Evolutionary conservation across 108 stramenopile genomes (phyloP).

Genomic region (Mayamaea pseudoterrestris): DNA sequence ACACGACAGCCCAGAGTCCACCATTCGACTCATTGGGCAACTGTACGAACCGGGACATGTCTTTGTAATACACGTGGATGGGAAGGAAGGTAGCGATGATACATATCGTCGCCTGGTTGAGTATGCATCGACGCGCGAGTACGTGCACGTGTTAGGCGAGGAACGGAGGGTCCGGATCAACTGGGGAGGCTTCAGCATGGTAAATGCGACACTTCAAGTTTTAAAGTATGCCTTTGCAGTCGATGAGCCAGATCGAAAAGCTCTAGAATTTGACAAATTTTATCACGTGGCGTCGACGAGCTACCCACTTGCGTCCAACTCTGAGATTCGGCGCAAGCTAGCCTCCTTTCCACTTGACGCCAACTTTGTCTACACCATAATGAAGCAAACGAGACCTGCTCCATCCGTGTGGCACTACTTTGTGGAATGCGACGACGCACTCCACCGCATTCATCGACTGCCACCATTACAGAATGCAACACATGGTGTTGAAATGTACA

Average conservation of each 20-base stretch:
- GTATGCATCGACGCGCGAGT: conserved; percentile 37
- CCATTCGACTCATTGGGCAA: conserved; percentile 73
- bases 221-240: conserved; percentile 37
- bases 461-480: conserved; percentile 36
- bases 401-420: conserved; percentile 81
- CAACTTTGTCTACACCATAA: conserved; percentile 68
- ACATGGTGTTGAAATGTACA: conserved; percentile 66
- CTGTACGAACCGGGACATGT: conserved; percentile 42
- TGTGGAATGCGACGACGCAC: conserved; percentile 89
- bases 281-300: conserved; percentile 81
- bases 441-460: conserved; percentile 88
- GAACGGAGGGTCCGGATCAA: conserved; percentile 72
- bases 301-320: conserved; percentile 87
- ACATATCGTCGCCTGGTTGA: conserved; percentile 44
- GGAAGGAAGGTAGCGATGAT: conserved; percentile 52
- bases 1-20: conserved; percentile 65
- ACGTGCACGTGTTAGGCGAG: conserved; percentile 54
- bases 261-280: conserved; percentile 68
- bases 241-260: conserved; percentile 14
- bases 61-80: conserved; percentile 87
- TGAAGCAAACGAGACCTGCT: conserved; percentile 53
- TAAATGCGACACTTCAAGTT: conserved; percentile 85
- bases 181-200: conserved; percentile 93
- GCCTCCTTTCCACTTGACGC: conserved; percentile 75
- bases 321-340: conserved; percentile 70